Evolutionary conservation across 495 filamentous ascomycete species (phyloP).

Genomic region (Penicillium roqueforti): DNA sequence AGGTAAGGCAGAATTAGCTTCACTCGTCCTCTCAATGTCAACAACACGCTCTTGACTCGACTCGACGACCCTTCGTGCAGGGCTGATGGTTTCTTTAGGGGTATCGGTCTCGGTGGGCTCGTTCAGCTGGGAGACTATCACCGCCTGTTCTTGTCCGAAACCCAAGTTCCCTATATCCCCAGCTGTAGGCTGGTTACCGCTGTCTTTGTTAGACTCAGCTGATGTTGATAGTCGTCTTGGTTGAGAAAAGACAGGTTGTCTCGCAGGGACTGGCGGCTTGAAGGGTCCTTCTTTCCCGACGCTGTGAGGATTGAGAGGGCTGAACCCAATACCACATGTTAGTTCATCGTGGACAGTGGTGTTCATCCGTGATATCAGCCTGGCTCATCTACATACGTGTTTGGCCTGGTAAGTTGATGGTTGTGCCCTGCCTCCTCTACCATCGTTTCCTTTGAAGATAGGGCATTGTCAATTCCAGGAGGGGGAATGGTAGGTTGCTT

Average conservation of each 20-base stretch:
- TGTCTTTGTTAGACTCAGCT: not conserved
- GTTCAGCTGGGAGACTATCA: not conserved
- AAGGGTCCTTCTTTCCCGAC: not conserved
- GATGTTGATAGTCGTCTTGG: not conserved
- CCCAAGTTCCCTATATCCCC: not conserved
- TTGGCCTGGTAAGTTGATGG: not conserved
- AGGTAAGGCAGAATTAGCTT: not conserved
- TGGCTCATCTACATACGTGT: not conserved
- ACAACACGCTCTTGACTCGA: not conserved
- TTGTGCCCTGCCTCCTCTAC: not conserved
- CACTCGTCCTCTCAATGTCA: not conserved
- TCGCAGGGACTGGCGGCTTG: not conserved
- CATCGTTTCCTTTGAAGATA: not conserved
- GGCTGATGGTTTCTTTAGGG: not conserved
- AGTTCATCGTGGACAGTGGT: not conserved
- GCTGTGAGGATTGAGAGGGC: not conserved
- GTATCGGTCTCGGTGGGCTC: not conserved
- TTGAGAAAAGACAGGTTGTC: not conserved
- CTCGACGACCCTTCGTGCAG: not conserved
- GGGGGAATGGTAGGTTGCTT: constrained; percentile 2
- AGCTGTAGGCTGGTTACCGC: too few relatives aligned
- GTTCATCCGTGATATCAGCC: too few relatives aligned
- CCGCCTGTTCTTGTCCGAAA: not conserved
- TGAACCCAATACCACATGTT: not conserved
- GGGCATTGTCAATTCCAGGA: not conserved